Evolutionary conservation across 805 yeast species (phyloP), one percentile per base, ranked within the genome.

Genomic region (Kurtzmaniella fragi): DNA sequence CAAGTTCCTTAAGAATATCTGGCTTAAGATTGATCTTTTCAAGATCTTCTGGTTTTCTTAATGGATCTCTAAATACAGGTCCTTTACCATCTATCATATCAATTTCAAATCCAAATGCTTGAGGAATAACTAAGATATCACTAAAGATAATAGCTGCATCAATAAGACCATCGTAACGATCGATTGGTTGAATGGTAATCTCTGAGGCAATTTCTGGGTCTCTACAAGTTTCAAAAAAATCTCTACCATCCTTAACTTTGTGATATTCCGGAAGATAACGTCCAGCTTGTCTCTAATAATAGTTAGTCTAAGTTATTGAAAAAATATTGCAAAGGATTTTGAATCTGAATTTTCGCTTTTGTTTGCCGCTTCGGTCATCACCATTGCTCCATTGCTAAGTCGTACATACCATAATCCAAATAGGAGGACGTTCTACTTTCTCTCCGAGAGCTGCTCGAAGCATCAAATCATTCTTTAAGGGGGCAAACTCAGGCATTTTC

Each of bases 81-180:
- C 99, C 99, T 44, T 82, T 84, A 38, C 95, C 93, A 42, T 93
- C 98, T 32, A 87, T 68, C 95, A 93, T 91, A 56, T 84, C 82
- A 31, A 93, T 96, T 39, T 77, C 81, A 84, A 90, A 86, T 11
- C 99, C 99, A 89, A 93, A 82, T 10, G 97, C 99, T 65, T 93
- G 98, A 2, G 99, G 99, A 39, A 93, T 84, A 29, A 93, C 99
- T 42, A 93, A 71, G 50, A 93, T 93, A 59, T 93, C 99, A 57
- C 90, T 82, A 68, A 93, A 93, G 42, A 93, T 93, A 50, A 93
- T 93, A 4, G 99, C 99, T 4, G 98, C 98, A 57, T 93, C 99
- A 35, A 91, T 75, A 39, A 90, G 71, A 0, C 96, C 97, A 41
- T 82, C 82, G 56, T 78, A 93, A 52, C 86, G 95, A 40, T 82